Evolutionary conservation across 2,329 filamentous ascomycete species (phyloP).

Genomic region (Verticillium alfalfae): DNA sequence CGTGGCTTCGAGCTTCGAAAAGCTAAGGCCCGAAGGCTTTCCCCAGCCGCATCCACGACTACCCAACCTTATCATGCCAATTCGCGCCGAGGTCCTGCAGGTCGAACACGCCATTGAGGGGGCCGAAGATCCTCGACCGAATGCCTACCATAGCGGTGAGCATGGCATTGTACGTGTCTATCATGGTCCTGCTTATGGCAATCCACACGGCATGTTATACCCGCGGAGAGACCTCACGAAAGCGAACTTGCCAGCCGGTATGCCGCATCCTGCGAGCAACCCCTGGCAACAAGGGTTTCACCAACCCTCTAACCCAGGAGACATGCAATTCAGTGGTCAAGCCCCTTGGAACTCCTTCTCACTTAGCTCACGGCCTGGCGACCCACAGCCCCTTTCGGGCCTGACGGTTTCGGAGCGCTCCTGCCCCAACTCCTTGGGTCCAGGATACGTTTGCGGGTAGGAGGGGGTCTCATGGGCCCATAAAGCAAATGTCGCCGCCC

Average conservation of each 20-base stretch:
- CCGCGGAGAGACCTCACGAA: constrained; percentile 27
- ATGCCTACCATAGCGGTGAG: constrained; percentile 52
- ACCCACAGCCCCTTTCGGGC: not conserved
- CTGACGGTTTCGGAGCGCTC: not conserved
- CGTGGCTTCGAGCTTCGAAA: constrained; percentile 17
- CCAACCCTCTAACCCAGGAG: constrained; percentile 11
- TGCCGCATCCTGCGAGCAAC: constrained; percentile 36
- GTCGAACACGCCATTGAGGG: constrained; percentile 51
- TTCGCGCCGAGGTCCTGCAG: constrained; percentile 43
- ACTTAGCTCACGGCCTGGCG: constrained; percentile 4
- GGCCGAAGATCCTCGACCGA: constrained; percentile 48
- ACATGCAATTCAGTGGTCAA: constrained; percentile 4
- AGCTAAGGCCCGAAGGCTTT: constrained; percentile 13
- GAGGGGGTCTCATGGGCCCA: not conserved
- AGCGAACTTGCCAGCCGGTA: constrained; percentile 31
- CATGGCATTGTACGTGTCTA: constrained; percentile 51
- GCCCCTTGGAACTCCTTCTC: constrained; percentile 6
- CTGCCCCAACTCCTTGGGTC: not conserved
- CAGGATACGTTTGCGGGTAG: not conserved
- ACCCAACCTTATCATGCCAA: constrained; percentile 41
- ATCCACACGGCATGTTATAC: constrained; percentile 41
- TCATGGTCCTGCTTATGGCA: constrained; percentile 50
- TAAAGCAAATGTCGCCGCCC: not conserved
- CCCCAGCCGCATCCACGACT: constrained; percentile 24
- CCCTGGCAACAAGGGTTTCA: constrained; percentile 35